These are phyloP conservation scores for Candida vaughaniae DNA, from an alignment of 805 yeast genomes.

Conservation along the genomic window DNA sequence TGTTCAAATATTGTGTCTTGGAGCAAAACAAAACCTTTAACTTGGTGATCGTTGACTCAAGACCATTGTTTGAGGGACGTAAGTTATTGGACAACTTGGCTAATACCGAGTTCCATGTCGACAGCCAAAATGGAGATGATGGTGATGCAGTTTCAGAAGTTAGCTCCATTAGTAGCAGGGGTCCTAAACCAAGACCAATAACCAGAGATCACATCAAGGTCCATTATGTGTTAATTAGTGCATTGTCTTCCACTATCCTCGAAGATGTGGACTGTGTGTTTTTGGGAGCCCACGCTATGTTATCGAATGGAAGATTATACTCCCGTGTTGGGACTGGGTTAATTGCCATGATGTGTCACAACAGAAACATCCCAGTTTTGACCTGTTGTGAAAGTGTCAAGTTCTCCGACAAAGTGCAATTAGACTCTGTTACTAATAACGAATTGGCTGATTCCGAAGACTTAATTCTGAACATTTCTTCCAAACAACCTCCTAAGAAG, in stretches of 20 bases:
- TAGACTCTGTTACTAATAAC: slow-evolving; percentile 92
- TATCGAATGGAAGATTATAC: slow-evolving; percentile 89
- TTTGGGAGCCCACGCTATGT: slow-evolving; percentile 95
- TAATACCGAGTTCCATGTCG: slow-evolving; percentile 25
- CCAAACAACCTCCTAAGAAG: slow-evolving; percentile 54
- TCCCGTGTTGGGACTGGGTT: slow-evolving; percentile 94
- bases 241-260: slow-evolving; percentile 71
- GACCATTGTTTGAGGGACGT: slow-evolving; percentile 93
- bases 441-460: slow-evolving; percentile 84
- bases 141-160: slow-evolving; percentile 18
- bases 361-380: slow-evolving; percentile 87
- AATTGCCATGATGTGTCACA: slow-evolving; percentile 86
- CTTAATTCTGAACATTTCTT: slow-evolving; percentile 47
- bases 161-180: slow-evolving; percentile 15
- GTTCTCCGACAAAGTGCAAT: slow-evolving; percentile 91
- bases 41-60: slow-evolving; percentile 85
- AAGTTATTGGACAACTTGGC: slow-evolving; percentile 66
- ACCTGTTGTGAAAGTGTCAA: slow-evolving; percentile 95
- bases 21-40: slow-evolving; percentile 65
- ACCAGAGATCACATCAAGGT: slow-evolving; percentile 61
- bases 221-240: slow-evolving; percentile 76
- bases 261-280: slow-evolving; percentile 88
- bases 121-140: slow-evolving; percentile 12
- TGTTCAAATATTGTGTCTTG: slow-evolving; percentile 65
- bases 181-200: slow-evolving; percentile 22